phyloP scores from a whole-genome alignment of 2,329 filamentous ascomycete genomes.

The Aplosporella prunicola region DNA sequence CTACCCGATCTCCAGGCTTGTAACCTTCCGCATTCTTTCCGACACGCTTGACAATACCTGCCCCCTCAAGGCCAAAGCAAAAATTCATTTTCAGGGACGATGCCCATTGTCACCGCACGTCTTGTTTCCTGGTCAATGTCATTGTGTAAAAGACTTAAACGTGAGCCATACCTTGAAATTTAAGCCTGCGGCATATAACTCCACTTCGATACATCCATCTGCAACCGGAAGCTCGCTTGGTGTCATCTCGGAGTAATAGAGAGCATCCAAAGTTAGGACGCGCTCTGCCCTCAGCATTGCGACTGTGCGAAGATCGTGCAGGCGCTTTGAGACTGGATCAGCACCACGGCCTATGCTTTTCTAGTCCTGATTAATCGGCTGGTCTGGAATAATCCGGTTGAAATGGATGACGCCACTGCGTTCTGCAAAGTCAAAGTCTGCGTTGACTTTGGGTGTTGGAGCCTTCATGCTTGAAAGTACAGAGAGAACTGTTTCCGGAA shows the following conservation, averaged over 20 bases:
- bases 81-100: conserved; percentile 10
- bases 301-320: conserved; percentile 3
- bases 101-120: conserved; percentile 12
- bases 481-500: too few species aligned
- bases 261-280: conserved; percentile 12
- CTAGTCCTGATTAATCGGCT: conserved; percentile 2
- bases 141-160: too few species aligned
- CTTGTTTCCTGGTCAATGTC: too few species aligned
- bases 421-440: too few species aligned
- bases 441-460: too few species aligned
- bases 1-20: conserved; percentile 4
- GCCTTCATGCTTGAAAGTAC: too few species aligned
- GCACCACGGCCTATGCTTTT: conserved; percentile 12
- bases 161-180: conserved; percentile 18
- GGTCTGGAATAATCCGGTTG: too few species aligned
- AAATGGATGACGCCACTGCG: too few species aligned
- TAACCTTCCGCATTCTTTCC: background rate
- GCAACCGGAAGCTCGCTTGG: conserved; percentile 4
- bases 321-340: conserved; percentile 2
- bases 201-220: conserved; percentile 14
- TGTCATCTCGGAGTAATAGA: conserved; percentile 10
- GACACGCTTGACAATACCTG: conserved; percentile 12
- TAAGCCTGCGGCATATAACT: conserved; percentile 14
- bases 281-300: conserved; percentile 11
- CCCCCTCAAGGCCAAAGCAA: conserved; percentile 13